Evolutionary conservation across 208 protist genomes (phyloP), one percentile per base, ranked within the genome.

Genomic region (Trypanosoma congolense): DNA sequence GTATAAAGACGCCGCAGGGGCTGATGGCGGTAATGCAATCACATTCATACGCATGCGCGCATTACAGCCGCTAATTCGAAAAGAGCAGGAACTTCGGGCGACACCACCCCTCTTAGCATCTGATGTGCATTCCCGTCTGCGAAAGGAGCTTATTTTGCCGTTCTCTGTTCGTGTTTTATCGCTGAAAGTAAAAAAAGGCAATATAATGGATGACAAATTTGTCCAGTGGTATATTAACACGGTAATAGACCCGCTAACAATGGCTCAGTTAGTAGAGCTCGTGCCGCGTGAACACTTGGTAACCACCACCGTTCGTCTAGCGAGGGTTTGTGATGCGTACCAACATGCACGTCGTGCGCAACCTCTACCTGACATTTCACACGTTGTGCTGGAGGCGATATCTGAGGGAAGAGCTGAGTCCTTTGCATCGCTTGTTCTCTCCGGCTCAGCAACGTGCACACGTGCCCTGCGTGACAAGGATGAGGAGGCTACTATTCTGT

Each of bases 181-280:
- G 14, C 48, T 92, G 48, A 71, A 77, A 19, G 68, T 53, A 49
- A 49, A 75, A 35, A 50, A 61, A 0, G 53, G 54, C 24, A 77
- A 70, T 48, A 67, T 75, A 40, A 68, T 71, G 35, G 78, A 81
- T 18, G 79, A 77, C 33, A 51, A 64, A 22, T 92, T 92, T 70
- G 77, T 92, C 18, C 80, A 92, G 64, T 92, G 84, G 84, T 92
- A 92, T 43, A 73, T 92, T 18, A 82, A 85, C 41, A 71, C 74
- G 25, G 59, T 88, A 30, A 63, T 92, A 45, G 84, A 92, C 44
- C 73, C 84, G 24, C 73, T 85, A 35, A 80, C 84, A 16, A 80
- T 92, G 55, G 81, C 80, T 26, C 84, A 87, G 58, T 73, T 92
- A 28, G 75, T 92, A 5, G 76, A 72, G 36, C 76, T 88, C 28